Conservation (phyloP, 208 protist genomes). For the Leishmania turanica region DNA sequence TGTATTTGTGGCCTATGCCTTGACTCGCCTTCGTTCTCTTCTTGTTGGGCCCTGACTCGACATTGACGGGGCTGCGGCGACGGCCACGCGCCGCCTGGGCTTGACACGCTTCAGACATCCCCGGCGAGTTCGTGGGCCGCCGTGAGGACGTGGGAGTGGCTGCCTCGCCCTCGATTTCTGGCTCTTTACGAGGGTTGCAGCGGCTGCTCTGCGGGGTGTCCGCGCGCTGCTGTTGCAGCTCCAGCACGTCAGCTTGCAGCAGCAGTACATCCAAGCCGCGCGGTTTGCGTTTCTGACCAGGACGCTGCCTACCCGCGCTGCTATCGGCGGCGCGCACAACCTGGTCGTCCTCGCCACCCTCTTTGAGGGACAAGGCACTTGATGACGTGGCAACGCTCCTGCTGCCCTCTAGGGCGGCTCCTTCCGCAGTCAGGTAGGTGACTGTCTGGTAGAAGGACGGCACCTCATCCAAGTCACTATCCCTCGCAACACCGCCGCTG, state of each 20-base stretch:
- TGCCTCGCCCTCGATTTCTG: conserved; percentile 14
- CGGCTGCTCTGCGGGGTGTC: not conserved
- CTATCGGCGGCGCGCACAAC: not conserved
- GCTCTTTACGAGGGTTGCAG: not conserved
- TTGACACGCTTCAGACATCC: conserved; percentile 9
- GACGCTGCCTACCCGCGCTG: not conserved
- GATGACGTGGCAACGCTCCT: not conserved
- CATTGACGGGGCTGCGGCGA: conserved; percentile 14
- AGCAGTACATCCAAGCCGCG: not conserved
- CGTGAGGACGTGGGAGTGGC: conserved; percentile 10
- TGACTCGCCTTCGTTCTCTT: not conserved
- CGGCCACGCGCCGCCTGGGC: conserved; percentile 5
- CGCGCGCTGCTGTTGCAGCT: not conserved
- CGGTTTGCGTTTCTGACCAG: not conserved
- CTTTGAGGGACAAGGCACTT: not conserved
- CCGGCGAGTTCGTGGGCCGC: conserved; percentile 3
- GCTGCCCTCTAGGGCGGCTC: not conserved
- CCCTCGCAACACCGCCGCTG: not conserved
- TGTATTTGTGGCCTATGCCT: not conserved
- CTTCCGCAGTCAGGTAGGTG: conserved; percentile 7
- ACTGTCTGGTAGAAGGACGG: conserved; percentile 27
- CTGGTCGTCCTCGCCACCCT: not conserved
- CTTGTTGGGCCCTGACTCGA: not conserved
- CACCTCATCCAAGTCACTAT: not conserved
- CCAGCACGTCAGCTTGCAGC: not conserved